Conservation (phyloP, 192 early-diverging fungal genomes). For the Coemansia sp. region DNA sequence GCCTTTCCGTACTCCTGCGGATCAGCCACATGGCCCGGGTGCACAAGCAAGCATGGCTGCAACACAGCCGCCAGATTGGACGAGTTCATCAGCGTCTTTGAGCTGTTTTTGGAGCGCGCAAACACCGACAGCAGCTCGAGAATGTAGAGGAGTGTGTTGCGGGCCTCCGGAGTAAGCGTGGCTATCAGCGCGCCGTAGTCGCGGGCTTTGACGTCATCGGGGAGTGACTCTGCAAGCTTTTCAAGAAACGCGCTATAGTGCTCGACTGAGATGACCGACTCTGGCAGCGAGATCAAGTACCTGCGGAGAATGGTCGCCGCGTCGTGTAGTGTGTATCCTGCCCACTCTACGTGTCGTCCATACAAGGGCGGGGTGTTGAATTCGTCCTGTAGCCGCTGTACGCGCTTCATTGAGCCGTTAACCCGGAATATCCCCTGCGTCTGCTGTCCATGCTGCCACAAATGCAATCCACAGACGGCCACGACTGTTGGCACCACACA, state of each 20-base stretch:
- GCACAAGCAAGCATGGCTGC: slow-evolving; percentile 72
- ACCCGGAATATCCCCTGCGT: slow-evolving; percentile 75
- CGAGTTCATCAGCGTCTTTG: slow-evolving; percentile 67
- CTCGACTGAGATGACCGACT: slow-evolving; percentile 69
- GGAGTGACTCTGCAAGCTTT: slow-evolving; percentile 56
- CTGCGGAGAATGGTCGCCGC: slow-evolving; percentile 73
- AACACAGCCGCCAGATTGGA: slow-evolving; percentile 76
- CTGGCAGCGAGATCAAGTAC: slow-evolving; percentile 70
- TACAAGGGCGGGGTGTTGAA: slow-evolving; percentile 68
- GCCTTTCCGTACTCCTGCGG: slow-evolving; percentile 77
- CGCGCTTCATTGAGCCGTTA: slow-evolving; percentile 71
- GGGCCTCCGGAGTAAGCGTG: slow-evolving; percentile 57
- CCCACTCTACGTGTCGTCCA: slow-evolving; percentile 64
- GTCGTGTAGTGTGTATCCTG: slow-evolving; percentile 74
- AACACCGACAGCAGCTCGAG: slow-evolving; percentile 62
- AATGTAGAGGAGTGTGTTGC: slow-evolving; percentile 69
- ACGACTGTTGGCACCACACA: slow-evolving; percentile 52
- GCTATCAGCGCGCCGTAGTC: slow-evolving; percentile 63
- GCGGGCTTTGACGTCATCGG: slow-evolving; percentile 35
- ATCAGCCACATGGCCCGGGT: slow-evolving; percentile 67
- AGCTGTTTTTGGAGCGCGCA: slow-evolving; percentile 43
- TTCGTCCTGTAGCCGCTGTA: slow-evolving; percentile 64
- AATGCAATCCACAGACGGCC: slow-evolving; percentile 49
- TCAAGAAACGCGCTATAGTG: slow-evolving; percentile 67
- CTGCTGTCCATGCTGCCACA: slow-evolving; percentile 52